phyloP scores from a whole-genome alignment of 176 grass and related monocot species.

The Triticum monococcum region DNA sequence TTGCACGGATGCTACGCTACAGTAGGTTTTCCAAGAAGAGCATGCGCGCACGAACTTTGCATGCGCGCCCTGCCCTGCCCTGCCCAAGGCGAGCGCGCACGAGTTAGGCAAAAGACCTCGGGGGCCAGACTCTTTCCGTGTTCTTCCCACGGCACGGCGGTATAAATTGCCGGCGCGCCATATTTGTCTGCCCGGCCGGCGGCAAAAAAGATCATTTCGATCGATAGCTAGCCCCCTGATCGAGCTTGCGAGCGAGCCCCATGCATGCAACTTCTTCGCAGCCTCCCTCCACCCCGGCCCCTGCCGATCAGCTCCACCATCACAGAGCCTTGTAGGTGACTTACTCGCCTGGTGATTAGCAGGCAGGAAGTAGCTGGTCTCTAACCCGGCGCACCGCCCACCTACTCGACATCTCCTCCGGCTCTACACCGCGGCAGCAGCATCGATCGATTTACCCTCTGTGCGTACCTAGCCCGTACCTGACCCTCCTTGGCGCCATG shows the following conservation, averaged over 20 bases:
- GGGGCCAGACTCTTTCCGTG: conserved; percentile 3
- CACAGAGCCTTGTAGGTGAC: conserved; percentile 52
- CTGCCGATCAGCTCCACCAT: neutral
- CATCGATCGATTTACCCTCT: neutral
- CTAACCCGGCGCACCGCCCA: neutral
- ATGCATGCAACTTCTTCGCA: conserved; percentile 17
- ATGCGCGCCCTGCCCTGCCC: conserved; percentile 33
- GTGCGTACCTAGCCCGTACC: conserved; percentile 13
- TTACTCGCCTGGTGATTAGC: conserved; percentile 27
- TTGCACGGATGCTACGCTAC: neutral
- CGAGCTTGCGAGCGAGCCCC: neutral
- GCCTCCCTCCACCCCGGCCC: neutral
- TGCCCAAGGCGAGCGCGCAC: neutral
- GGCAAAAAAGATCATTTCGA: conserved; percentile 56
- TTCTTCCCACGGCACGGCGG: neutral
- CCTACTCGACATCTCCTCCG: conserved; percentile 35
- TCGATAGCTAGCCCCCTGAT: conserved; percentile 17
- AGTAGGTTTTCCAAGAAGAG: conserved; percentile 30
- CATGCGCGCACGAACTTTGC: conserved; percentile 42
- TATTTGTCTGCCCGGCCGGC: conserved; percentile 22
- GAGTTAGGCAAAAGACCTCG: neutral
- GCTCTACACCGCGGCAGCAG: neutral
- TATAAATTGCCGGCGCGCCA: conserved; percentile 27
- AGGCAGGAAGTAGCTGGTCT: conserved; percentile 28
- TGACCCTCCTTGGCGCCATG: conserved; percentile 35